Conservation (phyloP, 2,329 filamentous ascomycete genomes). For the Claviceps humidiphila region DNA sequence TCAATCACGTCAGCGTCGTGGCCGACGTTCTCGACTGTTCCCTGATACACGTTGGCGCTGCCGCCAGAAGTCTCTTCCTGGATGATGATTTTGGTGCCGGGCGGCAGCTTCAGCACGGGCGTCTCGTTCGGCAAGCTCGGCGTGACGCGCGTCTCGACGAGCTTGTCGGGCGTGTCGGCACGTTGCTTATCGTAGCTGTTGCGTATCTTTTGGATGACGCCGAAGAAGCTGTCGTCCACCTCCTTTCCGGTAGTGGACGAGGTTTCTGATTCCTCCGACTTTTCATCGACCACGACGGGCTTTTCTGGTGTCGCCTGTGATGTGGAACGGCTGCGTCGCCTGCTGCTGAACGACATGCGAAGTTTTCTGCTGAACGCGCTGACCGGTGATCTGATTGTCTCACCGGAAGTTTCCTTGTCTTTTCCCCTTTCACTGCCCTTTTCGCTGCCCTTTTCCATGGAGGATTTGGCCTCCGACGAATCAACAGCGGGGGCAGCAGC, state of each 20-base stretch:
- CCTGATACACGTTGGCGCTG: conserved; percentile 78
- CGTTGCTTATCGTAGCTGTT: conserved; percentile 60
- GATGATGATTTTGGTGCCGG: conserved; percentile 53
- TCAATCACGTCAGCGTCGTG: conserved; percentile 73
- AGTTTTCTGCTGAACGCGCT: conserved; percentile 78
- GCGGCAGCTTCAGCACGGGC: conserved; percentile 60
- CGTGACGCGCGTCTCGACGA: conserved; percentile 49
- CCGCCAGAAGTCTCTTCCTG: conserved; percentile 55
- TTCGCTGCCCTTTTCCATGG: conserved; percentile 34
- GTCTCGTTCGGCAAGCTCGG: conserved; percentile 63
- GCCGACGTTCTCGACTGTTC: conserved; percentile 67
- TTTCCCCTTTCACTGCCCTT: conserved; percentile 31
- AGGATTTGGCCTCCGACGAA: conserved; percentile 33
- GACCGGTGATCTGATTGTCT: conserved; percentile 42
- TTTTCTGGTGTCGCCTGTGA: conserved; percentile 52
- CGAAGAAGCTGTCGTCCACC: conserved; percentile 62
- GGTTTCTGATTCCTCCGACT: conserved; percentile 53
- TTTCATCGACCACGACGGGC: conserved; percentile 61
- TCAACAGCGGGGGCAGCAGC: conserved; percentile 21
- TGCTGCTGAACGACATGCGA: conserved; percentile 68
- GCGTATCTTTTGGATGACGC: conserved; percentile 58
- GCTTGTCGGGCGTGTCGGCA: conserved; percentile 37
- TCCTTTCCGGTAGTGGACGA: conserved; percentile 56
- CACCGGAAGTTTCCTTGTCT: conserved; percentile 29
- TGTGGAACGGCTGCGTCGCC: conserved; percentile 63